phyloP scores from a whole-genome alignment of 2,329 filamentous ascomycete genomes.

The Arthrobotrys megalospora region DNA sequence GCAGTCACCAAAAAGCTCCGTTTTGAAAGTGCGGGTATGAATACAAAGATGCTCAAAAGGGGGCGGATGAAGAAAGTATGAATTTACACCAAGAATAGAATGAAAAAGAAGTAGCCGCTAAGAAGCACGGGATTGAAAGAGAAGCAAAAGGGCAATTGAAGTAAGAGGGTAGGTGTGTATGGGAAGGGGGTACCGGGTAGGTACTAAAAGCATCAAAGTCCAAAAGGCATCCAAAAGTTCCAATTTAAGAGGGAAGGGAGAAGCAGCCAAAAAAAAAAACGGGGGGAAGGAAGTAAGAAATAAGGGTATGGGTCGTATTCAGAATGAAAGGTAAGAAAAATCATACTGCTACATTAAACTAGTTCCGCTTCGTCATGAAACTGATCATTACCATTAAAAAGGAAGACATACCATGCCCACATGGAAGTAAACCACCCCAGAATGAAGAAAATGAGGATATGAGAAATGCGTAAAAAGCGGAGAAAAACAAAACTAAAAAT shows the following conservation, averaged over 20 bases:
- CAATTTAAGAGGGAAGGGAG: background rate
- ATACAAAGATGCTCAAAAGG: conserved; percentile 7
- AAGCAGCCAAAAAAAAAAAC: conserved; percentile 2
- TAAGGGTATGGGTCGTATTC: conserved; percentile 24
- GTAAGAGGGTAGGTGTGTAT: background rate
- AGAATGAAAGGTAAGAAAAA: conserved; percentile 27
- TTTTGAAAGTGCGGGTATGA: conserved; percentile 3
- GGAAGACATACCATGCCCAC: conserved; percentile 35
- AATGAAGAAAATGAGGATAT: background rate
- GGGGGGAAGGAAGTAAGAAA: background rate
- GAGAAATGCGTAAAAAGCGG: background rate
- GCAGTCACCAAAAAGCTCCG: background rate
- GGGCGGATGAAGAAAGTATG: conserved; percentile 6
- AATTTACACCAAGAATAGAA: conserved; percentile 21
- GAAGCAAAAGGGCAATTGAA: background rate
- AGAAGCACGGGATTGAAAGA: background rate
- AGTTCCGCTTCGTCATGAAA: conserved; percentile 35
- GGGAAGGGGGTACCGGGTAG: background rate
- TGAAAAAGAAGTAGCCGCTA: conserved; percentile 1
- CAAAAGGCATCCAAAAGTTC: conserved; percentile 7
- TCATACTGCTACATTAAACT: conserved; percentile 44
- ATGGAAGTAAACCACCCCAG: conserved; percentile 20
- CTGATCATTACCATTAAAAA: conserved; percentile 21
- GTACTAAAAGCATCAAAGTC: background rate
- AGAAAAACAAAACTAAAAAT: conserved; percentile 4